phyloP scores from a whole-genome alignment of 768 basidiomycete genomes.

The Lyophyllum decastes region DNA sequence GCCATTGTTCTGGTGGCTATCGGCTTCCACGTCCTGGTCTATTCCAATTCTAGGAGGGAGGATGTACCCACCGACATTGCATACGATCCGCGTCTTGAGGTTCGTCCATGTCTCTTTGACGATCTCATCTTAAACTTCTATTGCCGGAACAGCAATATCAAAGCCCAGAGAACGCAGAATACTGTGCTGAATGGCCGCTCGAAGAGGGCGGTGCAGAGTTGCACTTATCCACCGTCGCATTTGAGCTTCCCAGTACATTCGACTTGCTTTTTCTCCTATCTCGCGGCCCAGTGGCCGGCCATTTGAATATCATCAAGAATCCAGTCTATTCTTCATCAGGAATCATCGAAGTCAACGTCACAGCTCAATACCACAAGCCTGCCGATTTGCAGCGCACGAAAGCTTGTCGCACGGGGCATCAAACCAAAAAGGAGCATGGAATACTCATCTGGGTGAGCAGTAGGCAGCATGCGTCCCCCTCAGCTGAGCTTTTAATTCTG shows the following conservation, averaged over 20 bases:
- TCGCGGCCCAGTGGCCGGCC: neutral
- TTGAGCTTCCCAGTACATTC: neutral
- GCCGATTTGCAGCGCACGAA: neutral
- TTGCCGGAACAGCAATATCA: neutral
- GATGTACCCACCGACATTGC: neutral
- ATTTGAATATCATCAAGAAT: neutral
- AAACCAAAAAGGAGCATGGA: constrained; percentile 2
- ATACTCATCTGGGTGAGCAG: neutral
- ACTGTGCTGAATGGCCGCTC: neutral
- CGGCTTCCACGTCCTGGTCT: no score
- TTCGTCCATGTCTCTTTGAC: neutral
- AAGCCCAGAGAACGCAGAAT: neutral
- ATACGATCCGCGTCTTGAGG: neutral
- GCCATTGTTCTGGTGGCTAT: no score
- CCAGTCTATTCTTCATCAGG: neutral
- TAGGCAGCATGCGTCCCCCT: neutral
- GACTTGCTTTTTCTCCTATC: constrained; percentile 3
- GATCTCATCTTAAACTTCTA: neutral
- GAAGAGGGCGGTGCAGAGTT: neutral
- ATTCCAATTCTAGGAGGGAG: neutral
- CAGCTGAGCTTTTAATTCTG: no score
- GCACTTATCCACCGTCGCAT: neutral
- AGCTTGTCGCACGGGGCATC: neutral
- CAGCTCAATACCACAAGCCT: neutral
- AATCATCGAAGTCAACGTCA: constrained; percentile 1